Evolutionary conservation across 2,329 filamentous ascomycete species (phyloP), one percentile per base, ranked within the genome.

Genomic region (Rhynchosporium graminicola): DNA sequence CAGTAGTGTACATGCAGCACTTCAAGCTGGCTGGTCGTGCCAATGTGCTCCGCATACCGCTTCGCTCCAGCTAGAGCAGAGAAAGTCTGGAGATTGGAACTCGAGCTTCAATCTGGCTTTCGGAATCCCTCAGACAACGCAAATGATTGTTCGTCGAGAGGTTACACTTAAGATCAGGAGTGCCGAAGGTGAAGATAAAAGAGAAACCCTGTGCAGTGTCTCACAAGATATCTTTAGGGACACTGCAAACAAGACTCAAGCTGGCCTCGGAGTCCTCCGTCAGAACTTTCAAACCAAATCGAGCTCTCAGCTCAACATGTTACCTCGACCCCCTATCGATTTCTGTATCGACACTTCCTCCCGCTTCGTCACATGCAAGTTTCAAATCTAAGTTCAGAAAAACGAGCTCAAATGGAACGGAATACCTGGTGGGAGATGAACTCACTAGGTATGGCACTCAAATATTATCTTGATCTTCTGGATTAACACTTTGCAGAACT

Each of bases 11-110:
- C 67, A 71, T 47, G 61, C 62, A 4, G 69, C 64, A 7, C 36
- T 71, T 15, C 66, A 47, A 43, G 61, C 64, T 50, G 59, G 65
- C 9, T 71, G 68, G 69, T 66, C 65, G 38, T 71, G 70, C 52
- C 56, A 62, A 47, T 71, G 68, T 61, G 20, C 43, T 26, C 61
- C 63, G 28, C 69, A 71, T 57, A 28, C 45, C 8, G 58, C 66
- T 12, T 62, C 57, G 3, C 65, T 71, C 55, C 65, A 64, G n/a
- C 51, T 72, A 3, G 64, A 71, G 45, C 56, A 61, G 52, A 63
- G 67, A 15, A 56, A 42, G 7, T 63, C 63, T n/a, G 61, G 62
- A 31, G 65, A 65, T 9, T 68, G 45, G 54, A 38, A 59, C 13
- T 65, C 66, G 15, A 61, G 57, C 8, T 69, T 69, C 47, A 63